Conservation (phyloP, 345 rosid genomes). For the Anacardium occidentale region DNA sequence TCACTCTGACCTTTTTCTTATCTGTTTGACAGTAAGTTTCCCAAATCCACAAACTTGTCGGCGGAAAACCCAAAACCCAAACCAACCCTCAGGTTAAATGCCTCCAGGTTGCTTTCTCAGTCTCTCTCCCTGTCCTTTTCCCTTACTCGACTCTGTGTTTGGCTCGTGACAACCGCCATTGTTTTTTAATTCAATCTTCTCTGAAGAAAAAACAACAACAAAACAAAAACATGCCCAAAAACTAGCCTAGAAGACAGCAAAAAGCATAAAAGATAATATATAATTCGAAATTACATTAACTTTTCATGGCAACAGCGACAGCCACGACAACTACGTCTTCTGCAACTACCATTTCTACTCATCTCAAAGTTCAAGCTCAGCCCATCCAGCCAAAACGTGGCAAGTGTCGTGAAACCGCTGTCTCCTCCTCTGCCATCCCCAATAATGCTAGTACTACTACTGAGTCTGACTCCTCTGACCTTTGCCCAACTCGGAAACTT, state of each 20-base stretch:
- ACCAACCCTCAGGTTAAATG: not conserved
- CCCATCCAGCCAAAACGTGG: conserved; percentile 65
- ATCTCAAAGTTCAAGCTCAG: conserved; percentile 42
- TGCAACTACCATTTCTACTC: conserved; percentile 11
- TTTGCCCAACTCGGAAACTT: conserved; percentile 21
- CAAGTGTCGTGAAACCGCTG: conserved; percentile 52
- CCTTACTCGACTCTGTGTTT: not conserved
- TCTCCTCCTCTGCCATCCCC: conserved; percentile 39
- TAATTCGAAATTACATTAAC: not conserved
- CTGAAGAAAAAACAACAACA: not conserved
- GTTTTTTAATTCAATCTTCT: not conserved
- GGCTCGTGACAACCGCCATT: conserved; percentile 37
- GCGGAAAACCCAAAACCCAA: not conserved
- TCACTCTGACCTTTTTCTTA: not conserved
- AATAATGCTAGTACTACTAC: not conserved
- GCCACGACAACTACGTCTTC: conserved; percentile 15
- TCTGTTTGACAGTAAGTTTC: no score
- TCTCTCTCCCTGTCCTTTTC: conserved; percentile 16
- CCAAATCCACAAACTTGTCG: not conserved
- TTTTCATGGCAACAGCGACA: conserved; percentile 40
- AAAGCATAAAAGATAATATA: not conserved
- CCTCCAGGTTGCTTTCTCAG: conserved; percentile 13
- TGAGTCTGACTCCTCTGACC: not conserved
- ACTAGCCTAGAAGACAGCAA: conserved; percentile 47
- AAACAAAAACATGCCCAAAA: not conserved